Percentiles rank a stretch among this genome's conserved stretches.
Evolutionary conservation across 139 green algal genomes (phyloP).

Genomic region (Nannochloris sp.): DNA sequence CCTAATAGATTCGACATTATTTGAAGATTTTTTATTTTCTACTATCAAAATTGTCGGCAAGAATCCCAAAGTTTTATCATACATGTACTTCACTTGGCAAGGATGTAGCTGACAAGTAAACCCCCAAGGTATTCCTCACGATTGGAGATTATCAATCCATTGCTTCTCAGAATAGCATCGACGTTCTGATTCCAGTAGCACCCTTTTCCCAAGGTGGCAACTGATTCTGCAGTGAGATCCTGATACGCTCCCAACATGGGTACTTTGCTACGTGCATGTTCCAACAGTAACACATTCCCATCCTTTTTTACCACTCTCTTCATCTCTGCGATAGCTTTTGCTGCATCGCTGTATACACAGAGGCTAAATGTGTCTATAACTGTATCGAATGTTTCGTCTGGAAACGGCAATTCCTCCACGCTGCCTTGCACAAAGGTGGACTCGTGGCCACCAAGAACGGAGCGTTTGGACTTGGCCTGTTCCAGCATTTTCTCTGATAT

Average conservation of each 20-base stretch:
- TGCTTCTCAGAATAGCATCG: constrained; percentile 11
- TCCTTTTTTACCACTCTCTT: constrained; percentile 32
- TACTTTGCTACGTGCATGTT: constrained; percentile 38
- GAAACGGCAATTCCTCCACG: constrained; percentile 8
- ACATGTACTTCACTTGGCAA: background rate
- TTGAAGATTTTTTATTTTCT: too few relatives aligned
- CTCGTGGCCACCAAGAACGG: background rate
- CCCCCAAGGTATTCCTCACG: constrained; percentile 26
- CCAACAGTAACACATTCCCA: constrained; percentile 48
- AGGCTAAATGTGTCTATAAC: constrained; percentile 71
- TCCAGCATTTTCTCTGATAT: constrained; percentile 46
- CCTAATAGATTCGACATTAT: too few relatives aligned
- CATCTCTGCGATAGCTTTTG: constrained; percentile 32
- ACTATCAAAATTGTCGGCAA: too few relatives aligned
- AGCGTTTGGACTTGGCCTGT: constrained; percentile 12
- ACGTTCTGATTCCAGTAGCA: constrained; percentile 55
- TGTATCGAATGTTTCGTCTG: constrained; percentile 39
- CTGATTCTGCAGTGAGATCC: constrained; percentile 17
- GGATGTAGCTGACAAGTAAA: constrained; percentile 18
- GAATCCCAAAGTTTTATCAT: too few relatives aligned
- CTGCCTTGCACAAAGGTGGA: constrained; percentile 1
- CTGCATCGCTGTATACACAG: constrained; percentile 46
- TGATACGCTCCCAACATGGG: constrained; percentile 20
- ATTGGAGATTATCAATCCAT: constrained; percentile 17
- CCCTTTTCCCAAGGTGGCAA: constrained; percentile 18